Conservation (phyloP, 768 basidiomycete species). For the Gloeophyllum trabeum region DNA sequence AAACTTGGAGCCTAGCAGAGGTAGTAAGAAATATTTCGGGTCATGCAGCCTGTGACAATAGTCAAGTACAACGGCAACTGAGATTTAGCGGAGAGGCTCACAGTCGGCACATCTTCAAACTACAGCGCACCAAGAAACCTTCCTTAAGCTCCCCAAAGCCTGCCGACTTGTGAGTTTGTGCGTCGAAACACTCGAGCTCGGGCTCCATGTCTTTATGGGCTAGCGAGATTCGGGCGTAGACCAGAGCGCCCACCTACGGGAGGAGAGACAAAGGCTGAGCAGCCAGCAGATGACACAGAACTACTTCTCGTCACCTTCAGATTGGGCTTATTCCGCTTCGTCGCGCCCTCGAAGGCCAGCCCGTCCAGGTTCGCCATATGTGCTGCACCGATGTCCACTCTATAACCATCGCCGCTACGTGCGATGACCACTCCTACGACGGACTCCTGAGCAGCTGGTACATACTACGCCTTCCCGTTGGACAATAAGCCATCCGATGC, state of each 20-base stretch:
- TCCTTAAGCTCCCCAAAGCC: slow-evolving; percentile 92
- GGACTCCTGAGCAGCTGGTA: slow-evolving; percentile 81
- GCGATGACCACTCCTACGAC: slow-evolving; percentile 79
- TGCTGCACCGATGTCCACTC: slow-evolving; percentile 88
- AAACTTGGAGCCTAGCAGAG: slow-evolving; percentile 68
- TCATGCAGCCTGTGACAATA: slow-evolving; percentile 54
- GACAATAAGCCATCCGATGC: slow-evolving; percentile 2
- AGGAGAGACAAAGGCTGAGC: background rate
- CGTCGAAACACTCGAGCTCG: slow-evolving; percentile 93
- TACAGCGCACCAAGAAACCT: slow-evolving; percentile 74
- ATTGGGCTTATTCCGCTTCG: slow-evolving; percentile 89
- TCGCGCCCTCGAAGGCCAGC: slow-evolving; percentile 92
- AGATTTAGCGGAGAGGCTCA: slow-evolving; percentile 27
- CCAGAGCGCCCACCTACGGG: slow-evolving; percentile 71
- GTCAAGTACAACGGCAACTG: slow-evolving; percentile 1
- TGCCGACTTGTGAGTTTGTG: slow-evolving; percentile 82
- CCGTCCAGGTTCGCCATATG: slow-evolving; percentile 80
- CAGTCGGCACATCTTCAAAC: slow-evolving; percentile 80
- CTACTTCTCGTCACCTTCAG: slow-evolving; percentile 50
- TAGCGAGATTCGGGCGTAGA: slow-evolving; percentile 87
- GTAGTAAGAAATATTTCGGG: slow-evolving; percentile 73
- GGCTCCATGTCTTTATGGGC: slow-evolving; percentile 99
- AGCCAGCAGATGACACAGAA: background rate
- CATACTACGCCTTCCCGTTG: slow-evolving; percentile 45
- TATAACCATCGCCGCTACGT: slow-evolving; percentile 79